Percentiles rank a stretch among this genome's conserved stretches.
Evolutionary conservation across 495 filamentous ascomycete genomes (phyloP).

Genomic region (Daldinia vernicosa): DNA sequence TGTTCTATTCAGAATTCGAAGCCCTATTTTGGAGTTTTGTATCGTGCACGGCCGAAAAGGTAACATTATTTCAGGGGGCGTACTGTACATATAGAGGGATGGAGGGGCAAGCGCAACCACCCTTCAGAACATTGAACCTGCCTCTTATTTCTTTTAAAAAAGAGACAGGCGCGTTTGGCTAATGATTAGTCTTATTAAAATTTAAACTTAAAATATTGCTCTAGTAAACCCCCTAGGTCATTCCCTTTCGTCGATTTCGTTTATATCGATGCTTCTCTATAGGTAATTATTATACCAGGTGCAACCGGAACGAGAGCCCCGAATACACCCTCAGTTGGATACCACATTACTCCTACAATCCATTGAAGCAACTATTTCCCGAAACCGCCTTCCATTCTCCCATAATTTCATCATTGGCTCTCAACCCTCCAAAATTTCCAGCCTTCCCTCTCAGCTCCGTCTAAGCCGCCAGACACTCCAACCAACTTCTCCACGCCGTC

Average conservation of each 20-base stretch:
- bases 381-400: neutral
- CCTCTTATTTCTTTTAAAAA: neutral
- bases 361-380: neutral
- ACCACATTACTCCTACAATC: neutral
- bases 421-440: conserved; percentile 95
- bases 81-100: neutral
- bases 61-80: too few species aligned
- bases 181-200: neutral
- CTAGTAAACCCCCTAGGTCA: neutral
- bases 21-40: too few species aligned
- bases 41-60: too few species aligned
- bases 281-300: neutral
- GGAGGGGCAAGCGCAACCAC: conserved; percentile 30
- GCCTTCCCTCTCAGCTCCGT: conserved; percentile 70
- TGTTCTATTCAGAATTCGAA: too few species aligned
- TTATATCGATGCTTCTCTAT: conserved; percentile 14
- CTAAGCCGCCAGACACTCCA: conserved; percentile 64
- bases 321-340: neutral
- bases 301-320: conserved; percentile 5
- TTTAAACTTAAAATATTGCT: neutral
- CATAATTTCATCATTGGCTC: conserved; percentile 40
- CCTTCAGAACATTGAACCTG: neutral
- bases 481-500: conserved; percentile 82
- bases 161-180: neutral
- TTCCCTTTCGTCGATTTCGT: conserved; percentile 1